These are phyloP conservation scores for Globisporangium solare DNA, from an alignment of 352 stramenopile genomes.

Conservation along the genomic window DNA sequence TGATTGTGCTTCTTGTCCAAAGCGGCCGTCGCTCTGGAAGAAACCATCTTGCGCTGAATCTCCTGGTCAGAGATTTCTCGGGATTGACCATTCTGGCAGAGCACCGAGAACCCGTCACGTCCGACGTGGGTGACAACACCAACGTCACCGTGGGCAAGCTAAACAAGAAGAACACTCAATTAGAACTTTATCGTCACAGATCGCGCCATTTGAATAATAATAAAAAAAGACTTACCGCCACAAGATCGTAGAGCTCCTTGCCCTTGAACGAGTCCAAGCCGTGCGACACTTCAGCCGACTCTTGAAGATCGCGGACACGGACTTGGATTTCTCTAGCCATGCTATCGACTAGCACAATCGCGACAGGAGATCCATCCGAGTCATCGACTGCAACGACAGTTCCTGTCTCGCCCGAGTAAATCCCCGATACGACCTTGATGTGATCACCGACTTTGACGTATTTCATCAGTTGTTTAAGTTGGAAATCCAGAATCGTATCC, in stretches of 20 bases:
- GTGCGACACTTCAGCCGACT: constrained; percentile 87
- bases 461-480: constrained; percentile 88
- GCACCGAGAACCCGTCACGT: constrained; percentile 81
- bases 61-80: constrained; percentile 85
- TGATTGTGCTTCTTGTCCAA: constrained; percentile 90
- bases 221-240: constrained; percentile 49
- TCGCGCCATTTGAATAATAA: neutral
- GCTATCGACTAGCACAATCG: constrained; percentile 87
- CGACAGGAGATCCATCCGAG: constrained; percentile 72
- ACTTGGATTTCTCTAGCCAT: constrained; percentile 91
- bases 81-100: constrained; percentile 83
- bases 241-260: constrained; percentile 88
- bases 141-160: constrained; percentile 83
- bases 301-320: constrained; percentile 84
- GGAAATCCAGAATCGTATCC: constrained; percentile 87
- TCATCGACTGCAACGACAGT: constrained; percentile 88
- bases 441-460: constrained; percentile 90
- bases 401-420: constrained; percentile 87
- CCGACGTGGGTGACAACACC: constrained; percentile 90
- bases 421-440: constrained; percentile 88
- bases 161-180: neutral
- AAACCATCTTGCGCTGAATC: constrained; percentile 86
- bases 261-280: constrained; percentile 87
- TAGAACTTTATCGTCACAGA: constrained; percentile 2
- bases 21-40: constrained; percentile 69